Evolutionary conservation across 2,329 filamentous ascomycete species (phyloP).

Genomic region (Arthrobotrys megalospora): DNA sequence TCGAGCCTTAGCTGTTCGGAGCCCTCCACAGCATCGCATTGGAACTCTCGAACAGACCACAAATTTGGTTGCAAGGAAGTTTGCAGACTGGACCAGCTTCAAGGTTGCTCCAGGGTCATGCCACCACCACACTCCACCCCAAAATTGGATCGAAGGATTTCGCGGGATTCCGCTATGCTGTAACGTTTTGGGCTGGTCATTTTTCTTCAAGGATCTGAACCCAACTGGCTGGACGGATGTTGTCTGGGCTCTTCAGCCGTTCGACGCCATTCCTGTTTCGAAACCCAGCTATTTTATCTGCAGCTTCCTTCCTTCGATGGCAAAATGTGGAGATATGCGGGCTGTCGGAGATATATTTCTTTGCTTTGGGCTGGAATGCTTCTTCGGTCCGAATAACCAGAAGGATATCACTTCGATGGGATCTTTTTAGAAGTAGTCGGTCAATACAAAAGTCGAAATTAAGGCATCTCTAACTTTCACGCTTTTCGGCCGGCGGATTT

Average conservation of each 20-base stretch:
- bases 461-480: not conserved
- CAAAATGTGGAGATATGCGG: slow-evolving; percentile 17
- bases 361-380: too few relatives aligned
- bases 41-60: too few relatives aligned
- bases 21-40: not conserved
- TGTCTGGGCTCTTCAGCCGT: slow-evolving; percentile 32
- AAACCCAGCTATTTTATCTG: not conserved
- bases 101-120: slow-evolving; percentile 18
- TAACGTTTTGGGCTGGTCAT: not conserved
- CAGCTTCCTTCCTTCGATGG: slow-evolving; percentile 1
- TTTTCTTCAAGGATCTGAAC: not conserved
- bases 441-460: too few relatives aligned
- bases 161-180: slow-evolving; percentile 6
- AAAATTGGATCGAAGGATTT: slow-evolving; percentile 21
- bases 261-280: slow-evolving; percentile 44
- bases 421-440: too few relatives aligned
- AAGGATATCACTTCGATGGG: too few relatives aligned
- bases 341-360: slow-evolving; percentile 18
- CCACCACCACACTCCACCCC: slow-evolving; percentile 7
- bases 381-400: too few relatives aligned
- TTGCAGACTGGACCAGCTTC: not conserved
- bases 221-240: not conserved
- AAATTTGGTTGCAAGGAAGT: not conserved
- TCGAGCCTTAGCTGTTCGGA: not conserved
- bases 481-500: not conserved